Evolutionary conservation across 768 basidiomycete species (phyloP).

Genomic region (Coprinopsis strossmayeri): DNA sequence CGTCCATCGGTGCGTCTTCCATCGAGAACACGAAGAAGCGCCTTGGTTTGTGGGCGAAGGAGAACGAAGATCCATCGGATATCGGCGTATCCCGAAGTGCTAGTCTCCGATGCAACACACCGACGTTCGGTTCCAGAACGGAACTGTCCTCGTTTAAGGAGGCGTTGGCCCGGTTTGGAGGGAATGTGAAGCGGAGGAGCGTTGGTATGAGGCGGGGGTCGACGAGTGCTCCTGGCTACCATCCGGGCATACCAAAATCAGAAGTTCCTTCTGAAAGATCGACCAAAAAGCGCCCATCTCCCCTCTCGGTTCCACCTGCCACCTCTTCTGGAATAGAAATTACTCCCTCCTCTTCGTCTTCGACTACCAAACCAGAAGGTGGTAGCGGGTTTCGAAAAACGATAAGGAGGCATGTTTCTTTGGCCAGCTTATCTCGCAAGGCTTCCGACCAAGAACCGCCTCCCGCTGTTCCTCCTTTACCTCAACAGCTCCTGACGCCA

Average conservation of each 20-base stretch:
- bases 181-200: conserved; percentile 19
- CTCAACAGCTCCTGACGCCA: conserved; percentile 1
- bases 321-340: neutral
- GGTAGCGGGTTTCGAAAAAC: neutral
- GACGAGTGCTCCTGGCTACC: neutral
- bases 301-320: neutral
- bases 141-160: conserved; percentile 41
- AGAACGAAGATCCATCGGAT: conserved; percentile 18
- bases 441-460: neutral
- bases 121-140: conserved; percentile 53
- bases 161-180: conserved; percentile 33
- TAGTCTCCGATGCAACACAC: conserved; percentile 50
- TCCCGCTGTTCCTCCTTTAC: neutral
- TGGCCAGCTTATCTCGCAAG: neutral
- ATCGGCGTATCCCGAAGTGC: conserved; percentile 35
- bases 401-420: neutral
- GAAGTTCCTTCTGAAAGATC: neutral
- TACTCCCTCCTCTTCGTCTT: neutral
- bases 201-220: neutral
- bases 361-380: neutral
- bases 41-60: conserved; percentile 10
- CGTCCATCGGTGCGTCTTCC: conserved; percentile 1
- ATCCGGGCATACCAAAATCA: neutral
- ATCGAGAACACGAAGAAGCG: conserved; percentile 2
- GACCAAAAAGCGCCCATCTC: neutral